phyloP scores from a whole-genome alignment of 2,329 filamentous ascomycete species.

The Pseudogymnoascus sp. region DNA sequence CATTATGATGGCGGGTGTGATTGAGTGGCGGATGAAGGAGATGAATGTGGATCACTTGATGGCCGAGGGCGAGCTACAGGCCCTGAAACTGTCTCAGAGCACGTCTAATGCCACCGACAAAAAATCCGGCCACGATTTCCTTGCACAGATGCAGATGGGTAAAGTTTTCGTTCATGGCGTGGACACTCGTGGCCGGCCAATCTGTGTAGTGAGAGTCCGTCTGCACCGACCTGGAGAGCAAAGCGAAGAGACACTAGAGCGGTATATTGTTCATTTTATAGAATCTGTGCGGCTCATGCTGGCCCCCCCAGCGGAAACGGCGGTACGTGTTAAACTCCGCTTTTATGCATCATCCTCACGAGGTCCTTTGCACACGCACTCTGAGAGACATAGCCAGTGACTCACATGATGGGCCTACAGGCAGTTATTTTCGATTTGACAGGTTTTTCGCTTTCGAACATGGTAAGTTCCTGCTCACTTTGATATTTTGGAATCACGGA shows the following conservation, averaged over 20 bases:
- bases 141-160: conserved; percentile 31
- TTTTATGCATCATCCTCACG: neutral
- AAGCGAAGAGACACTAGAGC: conserved; percentile 29
- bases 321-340: neutral
- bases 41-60: conserved; percentile 28
- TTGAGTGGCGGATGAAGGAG: conserved; percentile 32
- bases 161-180: conserved; percentile 33
- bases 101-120: conserved; percentile 23
- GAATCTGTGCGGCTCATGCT: conserved; percentile 29
- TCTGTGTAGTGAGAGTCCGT: conserved; percentile 31
- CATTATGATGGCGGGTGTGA: conserved; percentile 31
- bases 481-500: neutral
- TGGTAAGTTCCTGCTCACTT: conserved; percentile 31
- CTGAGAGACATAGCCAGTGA: neutral
- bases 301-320: conserved; percentile 15
- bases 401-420: conserved; percentile 12
- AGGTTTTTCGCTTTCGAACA: conserved; percentile 61
- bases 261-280: conserved; percentile 33
- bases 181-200: conserved; percentile 30
- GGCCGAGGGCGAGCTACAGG: conserved; percentile 30
- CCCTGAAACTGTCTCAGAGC: conserved; percentile 16
- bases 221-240: conserved; percentile 28
- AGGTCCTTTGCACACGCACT: neutral
- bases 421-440: conserved; percentile 62
- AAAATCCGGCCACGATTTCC: conserved; percentile 21